These are phyloP conservation scores for Cercophora newfieldiana DNA, from an alignment of 495 filamentous ascomycete genomes.

Conservation along the genomic window DNA sequence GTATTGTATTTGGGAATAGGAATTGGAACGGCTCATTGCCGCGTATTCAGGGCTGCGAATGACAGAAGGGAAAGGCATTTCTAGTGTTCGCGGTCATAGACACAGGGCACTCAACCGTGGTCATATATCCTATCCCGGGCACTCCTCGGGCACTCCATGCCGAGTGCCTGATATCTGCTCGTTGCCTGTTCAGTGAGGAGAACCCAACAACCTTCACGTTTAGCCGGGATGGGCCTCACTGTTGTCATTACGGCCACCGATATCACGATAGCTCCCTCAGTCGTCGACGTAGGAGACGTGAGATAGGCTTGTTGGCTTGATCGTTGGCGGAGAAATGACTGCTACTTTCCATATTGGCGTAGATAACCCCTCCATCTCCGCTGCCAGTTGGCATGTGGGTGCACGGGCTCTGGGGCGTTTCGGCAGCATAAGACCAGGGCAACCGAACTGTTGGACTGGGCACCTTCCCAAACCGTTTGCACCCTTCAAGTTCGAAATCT, in stretches of 20 bases:
- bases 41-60: not conserved
- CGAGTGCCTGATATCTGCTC: too few species aligned
- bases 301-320: not conserved
- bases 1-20: slow-evolving; percentile 35
- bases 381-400: not conserved
- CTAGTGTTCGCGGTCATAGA: not conserved
- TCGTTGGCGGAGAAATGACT: not conserved
- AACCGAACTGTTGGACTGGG: not conserved
- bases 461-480: not conserved
- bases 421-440: not conserved
- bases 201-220: too few species aligned
- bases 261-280: too few species aligned
- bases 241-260: too few species aligned
- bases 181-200: too few species aligned
- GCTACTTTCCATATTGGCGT: not conserved
- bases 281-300: not conserved
- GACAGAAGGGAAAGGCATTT: not conserved
- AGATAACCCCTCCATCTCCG: not conserved
- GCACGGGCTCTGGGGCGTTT: not conserved
- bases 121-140: too few species aligned
- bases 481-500: not conserved
- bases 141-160: too few species aligned
- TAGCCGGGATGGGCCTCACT: too few species aligned
- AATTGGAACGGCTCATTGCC: not conserved
- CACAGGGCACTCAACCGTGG: not conserved